Percentiles rank a stretch among this genome's conserved stretches.
These are phyloP conservation scores for Nothophoma quercina DNA, from an alignment of 2,329 filamentous ascomycete genomes.

Conservation along the genomic window DNA sequence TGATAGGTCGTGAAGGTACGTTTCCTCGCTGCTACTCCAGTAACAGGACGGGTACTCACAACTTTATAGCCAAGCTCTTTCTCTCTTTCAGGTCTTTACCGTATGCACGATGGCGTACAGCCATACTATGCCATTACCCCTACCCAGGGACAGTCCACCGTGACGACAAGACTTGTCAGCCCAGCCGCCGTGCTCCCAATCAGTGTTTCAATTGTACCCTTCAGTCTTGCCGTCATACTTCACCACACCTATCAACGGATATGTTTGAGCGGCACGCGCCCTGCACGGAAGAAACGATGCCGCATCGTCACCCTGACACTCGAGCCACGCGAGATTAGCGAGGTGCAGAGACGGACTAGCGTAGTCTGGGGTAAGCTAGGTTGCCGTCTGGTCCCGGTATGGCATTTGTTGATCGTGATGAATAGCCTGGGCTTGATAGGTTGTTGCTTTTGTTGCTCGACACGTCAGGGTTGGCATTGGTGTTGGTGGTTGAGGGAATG, in stretches of 20 bases:
- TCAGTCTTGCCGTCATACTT: neutral
- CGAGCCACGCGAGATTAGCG: constrained; percentile 6
- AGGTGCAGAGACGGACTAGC: neutral
- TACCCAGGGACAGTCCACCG: neutral
- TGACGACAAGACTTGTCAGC: constrained; percentile 13
- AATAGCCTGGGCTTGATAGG: neutral
- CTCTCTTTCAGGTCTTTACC: neutral
- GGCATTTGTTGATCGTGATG: neutral
- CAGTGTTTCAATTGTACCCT: neutral
- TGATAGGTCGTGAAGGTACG: neutral
- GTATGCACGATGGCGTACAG: neutral
- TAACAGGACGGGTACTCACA: neutral
- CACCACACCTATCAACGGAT: neutral
- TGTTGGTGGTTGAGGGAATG: neutral
- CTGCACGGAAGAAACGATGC: neutral
- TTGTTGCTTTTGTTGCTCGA: too few species aligned
- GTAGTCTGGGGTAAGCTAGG: constrained; percentile 1
- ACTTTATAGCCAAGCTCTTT: neutral
- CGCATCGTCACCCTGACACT: constrained; percentile 3
- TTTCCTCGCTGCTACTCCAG: neutral
- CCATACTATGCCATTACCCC: neutral
- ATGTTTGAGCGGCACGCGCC: neutral
- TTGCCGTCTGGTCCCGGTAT: neutral
- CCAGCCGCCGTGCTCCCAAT: neutral
- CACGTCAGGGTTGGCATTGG: neutral